Conservation (phyloP, 192 early-diverging fungal species). For the Thoreauomyces humboldtii region DNA sequence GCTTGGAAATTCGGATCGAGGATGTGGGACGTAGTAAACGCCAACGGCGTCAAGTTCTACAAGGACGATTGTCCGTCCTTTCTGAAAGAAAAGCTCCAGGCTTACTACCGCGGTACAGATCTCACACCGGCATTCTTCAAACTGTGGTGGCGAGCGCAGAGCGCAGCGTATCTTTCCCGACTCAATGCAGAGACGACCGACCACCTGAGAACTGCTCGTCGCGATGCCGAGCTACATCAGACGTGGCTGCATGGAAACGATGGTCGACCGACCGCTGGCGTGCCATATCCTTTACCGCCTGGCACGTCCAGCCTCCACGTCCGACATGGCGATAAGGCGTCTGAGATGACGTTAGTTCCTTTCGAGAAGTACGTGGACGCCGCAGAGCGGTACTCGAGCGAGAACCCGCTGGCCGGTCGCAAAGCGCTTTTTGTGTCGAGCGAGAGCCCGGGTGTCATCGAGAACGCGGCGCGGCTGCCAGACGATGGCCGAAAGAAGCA, state of each 20-base stretch:
- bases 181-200: background rate
- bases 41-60: background rate
- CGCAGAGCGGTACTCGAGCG: background rate
- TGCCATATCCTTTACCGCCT: background rate
- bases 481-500: background rate
- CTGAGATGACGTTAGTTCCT: background rate
- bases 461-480: background rate
- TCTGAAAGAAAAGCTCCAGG: background rate
- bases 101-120: background rate
- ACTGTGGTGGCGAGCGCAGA: background rate
- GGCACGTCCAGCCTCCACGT: background rate
- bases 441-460: background rate
- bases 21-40: background rate
- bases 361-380: background rate
- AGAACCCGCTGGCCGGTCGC: background rate
- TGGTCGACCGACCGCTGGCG: background rate
- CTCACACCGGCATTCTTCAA: background rate
- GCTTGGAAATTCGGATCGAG: too few relatives aligned
- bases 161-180: conserved; percentile 3
- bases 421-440: background rate
- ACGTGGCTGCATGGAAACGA: background rate
- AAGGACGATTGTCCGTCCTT: background rate
- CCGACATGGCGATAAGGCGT: conserved; percentile 3
- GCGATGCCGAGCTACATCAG: background rate
- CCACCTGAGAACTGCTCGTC: background rate